phyloP scores from a whole-genome alignment of 192 early-diverging fungal species.

The Coemansia sp. region DNA sequence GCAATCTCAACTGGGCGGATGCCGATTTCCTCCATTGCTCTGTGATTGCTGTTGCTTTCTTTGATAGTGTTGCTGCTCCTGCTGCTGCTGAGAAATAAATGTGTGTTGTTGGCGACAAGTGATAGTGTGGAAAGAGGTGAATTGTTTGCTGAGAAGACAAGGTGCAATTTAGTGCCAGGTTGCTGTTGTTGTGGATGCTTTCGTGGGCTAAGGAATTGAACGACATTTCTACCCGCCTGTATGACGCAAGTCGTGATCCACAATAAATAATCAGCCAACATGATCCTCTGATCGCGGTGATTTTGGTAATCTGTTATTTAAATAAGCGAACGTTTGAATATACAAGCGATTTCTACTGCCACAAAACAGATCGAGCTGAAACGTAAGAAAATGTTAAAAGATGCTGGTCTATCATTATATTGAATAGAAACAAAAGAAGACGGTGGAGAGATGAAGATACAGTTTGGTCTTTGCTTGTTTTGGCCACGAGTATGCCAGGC shows the following conservation, averaged over 20 bases:
- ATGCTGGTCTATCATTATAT: not conserved
- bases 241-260: constrained; percentile 17
- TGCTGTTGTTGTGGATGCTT: not conserved
- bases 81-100: not conserved
- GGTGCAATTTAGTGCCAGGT: not conserved
- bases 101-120: not conserved
- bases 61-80: not conserved
- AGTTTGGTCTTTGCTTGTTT: not conserved
- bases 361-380: not conserved
- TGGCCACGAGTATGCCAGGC: not conserved
- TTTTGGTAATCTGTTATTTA: not conserved
- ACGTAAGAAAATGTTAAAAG: not conserved
- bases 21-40: constrained; percentile 52
- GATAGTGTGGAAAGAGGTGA: not conserved
- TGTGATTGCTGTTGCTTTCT: not conserved
- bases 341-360: too few relatives aligned
- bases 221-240: not conserved
- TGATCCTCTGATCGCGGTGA: not conserved
- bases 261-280: not conserved
- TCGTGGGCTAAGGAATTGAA: not conserved
- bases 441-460: not conserved
- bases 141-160: not conserved
- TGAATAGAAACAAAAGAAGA: not conserved
- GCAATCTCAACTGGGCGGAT: constrained; percentile 46
- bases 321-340: not conserved